Percentiles rank a stretch among this genome's conserved stretches.
These are phyloP conservation scores for Calonectria hongkongensis DNA, from an alignment of 2,329 filamentous ascomycete species.

Conservation along the genomic window DNA sequence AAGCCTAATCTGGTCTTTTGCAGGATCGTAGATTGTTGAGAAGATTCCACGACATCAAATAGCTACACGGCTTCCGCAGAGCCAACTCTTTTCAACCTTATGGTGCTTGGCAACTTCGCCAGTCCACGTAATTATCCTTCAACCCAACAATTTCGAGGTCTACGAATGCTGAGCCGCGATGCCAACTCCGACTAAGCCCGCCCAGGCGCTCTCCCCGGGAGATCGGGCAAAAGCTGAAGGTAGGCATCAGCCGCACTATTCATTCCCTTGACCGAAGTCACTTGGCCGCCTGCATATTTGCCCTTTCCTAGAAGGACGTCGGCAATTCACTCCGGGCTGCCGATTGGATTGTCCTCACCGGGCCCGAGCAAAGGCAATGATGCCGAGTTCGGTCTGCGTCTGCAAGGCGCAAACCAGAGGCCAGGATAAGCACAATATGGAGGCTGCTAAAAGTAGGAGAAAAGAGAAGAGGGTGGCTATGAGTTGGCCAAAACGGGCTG, in stretches of 20 bases:
- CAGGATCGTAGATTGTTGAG: slow-evolving; percentile 22
- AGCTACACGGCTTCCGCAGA: background rate
- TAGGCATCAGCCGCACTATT: slow-evolving; percentile 7
- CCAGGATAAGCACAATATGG: slow-evolving; percentile 2
- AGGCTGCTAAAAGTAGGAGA: background rate
- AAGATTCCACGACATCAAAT: background rate
- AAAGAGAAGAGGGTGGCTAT: slow-evolving; percentile 7
- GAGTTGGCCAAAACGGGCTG: slow-evolving; percentile 13
- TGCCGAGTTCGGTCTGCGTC: background rate
- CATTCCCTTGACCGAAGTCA: background rate
- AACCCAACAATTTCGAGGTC: background rate
- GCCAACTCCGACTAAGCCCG: background rate
- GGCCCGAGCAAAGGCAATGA: background rate
- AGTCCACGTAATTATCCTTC: background rate
- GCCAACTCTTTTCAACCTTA: background rate
- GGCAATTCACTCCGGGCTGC: background rate
- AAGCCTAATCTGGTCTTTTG: slow-evolving; percentile 16
- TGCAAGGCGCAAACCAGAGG: background rate
- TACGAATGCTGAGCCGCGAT: background rate
- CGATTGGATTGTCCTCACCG: background rate
- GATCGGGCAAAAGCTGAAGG: background rate
- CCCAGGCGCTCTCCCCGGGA: background rate
- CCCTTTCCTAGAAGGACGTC: background rate
- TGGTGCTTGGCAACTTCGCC: background rate
- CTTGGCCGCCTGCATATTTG: background rate